Evolutionary conservation across 768 basidiomycete genomes (phyloP).

Genomic region (Paxillus involutus): DNA sequence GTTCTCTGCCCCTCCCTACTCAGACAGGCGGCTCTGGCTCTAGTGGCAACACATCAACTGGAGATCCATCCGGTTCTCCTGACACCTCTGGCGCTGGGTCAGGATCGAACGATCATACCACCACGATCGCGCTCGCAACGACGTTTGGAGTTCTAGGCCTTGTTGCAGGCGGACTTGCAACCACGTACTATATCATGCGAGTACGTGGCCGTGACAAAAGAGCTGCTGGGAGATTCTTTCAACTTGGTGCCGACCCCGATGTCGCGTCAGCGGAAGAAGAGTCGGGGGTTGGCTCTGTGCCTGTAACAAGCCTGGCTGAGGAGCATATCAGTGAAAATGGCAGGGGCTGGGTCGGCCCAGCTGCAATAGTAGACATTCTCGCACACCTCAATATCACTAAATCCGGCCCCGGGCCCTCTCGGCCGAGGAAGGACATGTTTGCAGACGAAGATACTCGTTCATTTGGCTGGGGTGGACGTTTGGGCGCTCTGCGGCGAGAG

Average conservation of each 20-base stretch:
- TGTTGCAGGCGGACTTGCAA: conserved; percentile 39
- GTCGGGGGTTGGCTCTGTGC: conserved; percentile 4
- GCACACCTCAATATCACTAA: conserved; percentile 22
- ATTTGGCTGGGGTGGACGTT: conserved; percentile 31
- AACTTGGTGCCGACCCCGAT: conserved; percentile 22
- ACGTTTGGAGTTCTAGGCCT: conserved; percentile 61
- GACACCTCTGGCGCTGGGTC: conserved; percentile 10
- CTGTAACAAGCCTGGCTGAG: conserved; percentile 2
- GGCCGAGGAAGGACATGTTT: conserved; percentile 65
- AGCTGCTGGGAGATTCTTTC: conserved; percentile 12
- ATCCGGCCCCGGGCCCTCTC: conserved; percentile 3
- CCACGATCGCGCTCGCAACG: conserved; percentile 61
- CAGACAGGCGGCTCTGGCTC: conserved; percentile 25
- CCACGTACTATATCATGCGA: conserved; percentile 47
- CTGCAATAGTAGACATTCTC: conserved; percentile 19
- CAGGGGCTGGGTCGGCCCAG: not conserved
- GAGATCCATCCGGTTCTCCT: conserved; percentile 8
- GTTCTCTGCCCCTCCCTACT: conserved; percentile 36
- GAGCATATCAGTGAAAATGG: conserved; percentile 2
- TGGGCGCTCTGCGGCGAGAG: conserved; percentile 31
- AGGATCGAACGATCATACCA: conserved; percentile 26
- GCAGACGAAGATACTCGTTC: conserved; percentile 71
- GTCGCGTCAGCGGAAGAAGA: conserved; percentile 4
- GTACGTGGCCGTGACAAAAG: conserved; percentile 9
- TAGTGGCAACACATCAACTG: conserved; percentile 7